phyloP scores from a whole-genome alignment of 768 basidiomycete species.

The Lanmaoa pseudosensibilis region DNA sequence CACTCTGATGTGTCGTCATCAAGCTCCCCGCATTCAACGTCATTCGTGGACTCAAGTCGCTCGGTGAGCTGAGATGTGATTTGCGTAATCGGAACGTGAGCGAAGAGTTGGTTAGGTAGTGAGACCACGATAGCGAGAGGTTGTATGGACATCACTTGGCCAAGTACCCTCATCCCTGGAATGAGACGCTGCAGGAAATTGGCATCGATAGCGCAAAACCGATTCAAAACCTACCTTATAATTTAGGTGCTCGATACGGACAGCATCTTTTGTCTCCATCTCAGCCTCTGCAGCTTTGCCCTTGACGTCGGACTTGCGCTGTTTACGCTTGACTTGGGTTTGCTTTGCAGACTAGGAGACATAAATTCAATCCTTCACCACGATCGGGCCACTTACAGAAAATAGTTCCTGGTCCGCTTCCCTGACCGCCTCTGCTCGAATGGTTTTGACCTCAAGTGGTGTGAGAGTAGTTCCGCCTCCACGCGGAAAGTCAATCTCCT shows the following conservation, averaged over 20 bases:
- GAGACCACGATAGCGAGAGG: slow-evolving; percentile 90
- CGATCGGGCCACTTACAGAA: slow-evolving; percentile 42
- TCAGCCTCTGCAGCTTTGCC: slow-evolving; percentile 29
- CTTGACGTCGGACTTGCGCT: slow-evolving; percentile 47
- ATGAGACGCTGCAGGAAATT: slow-evolving; percentile 58
- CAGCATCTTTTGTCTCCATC: slow-evolving; percentile 42
- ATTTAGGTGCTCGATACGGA: slow-evolving; percentile 88
- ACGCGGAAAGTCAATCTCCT: slow-evolving; percentile 92
- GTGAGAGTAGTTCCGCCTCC: slow-evolving; percentile 91
- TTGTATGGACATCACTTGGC: slow-evolving; percentile 82
- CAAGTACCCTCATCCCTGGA: slow-evolving; percentile 83
- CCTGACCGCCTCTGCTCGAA: slow-evolving; percentile 78
- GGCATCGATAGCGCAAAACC: background rate
- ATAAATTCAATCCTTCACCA: slow-evolving; percentile 1
- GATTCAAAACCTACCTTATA: slow-evolving; percentile 65
- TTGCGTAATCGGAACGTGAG: slow-evolving; percentile 92
- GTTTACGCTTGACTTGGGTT: slow-evolving; percentile 42
- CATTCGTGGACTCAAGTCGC: slow-evolving; percentile 63
- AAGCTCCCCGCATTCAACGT: slow-evolving; percentile 44
- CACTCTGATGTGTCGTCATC: slow-evolving; percentile 45
- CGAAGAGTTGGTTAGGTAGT: slow-evolving; percentile 93
- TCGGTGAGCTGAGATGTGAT: slow-evolving; percentile 77
- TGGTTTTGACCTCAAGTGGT: slow-evolving; percentile 82
- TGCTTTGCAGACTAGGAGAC: slow-evolving; percentile 42
- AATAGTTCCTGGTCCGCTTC: slow-evolving; percentile 85